Conservation (phyloP, 108 stramenopile species). For the Conticribra weissflogii region DNA sequence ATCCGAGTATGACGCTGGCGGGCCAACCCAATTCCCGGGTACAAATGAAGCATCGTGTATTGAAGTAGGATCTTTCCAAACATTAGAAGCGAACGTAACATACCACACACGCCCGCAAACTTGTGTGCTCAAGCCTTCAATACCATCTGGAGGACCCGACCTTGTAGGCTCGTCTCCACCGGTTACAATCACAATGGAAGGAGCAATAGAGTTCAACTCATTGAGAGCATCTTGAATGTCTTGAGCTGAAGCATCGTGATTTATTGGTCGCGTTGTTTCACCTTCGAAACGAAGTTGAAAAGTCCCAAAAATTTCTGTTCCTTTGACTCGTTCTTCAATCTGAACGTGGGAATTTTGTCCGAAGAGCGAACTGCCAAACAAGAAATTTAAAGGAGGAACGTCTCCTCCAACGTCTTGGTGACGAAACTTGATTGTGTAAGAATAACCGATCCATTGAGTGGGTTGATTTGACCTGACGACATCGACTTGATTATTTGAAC, state of each 20-base stretch:
- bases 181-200: constrained; percentile 70
- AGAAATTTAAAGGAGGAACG: constrained; percentile 42
- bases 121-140: constrained; percentile 57
- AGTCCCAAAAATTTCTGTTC: constrained; percentile 66
- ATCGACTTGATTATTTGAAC: constrained; percentile 35
- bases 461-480: constrained; percentile 56
- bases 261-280: constrained; percentile 71
- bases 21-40: constrained; percentile 79
- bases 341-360: constrained; percentile 35
- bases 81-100: constrained; percentile 73
- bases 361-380: constrained; percentile 16
- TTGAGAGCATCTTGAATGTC: constrained; percentile 74
- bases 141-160: constrained; percentile 48
- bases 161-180: constrained; percentile 48
- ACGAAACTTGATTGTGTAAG: constrained; percentile 63
- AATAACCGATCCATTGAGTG: constrained; percentile 61
- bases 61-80: constrained; percentile 77
- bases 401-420: constrained; percentile 70
- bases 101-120: constrained; percentile 82
- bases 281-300: constrained; percentile 82
- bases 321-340: constrained; percentile 41
- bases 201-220: constrained; percentile 65
- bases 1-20: constrained; percentile 50
- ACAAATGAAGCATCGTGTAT: constrained; percentile 53
- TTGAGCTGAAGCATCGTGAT: constrained; percentile 60